These are phyloP conservation scores for Incumbomyces lentus DNA, from an alignment of 2,329 filamentous ascomycete species.

Conservation along the genomic window DNA sequence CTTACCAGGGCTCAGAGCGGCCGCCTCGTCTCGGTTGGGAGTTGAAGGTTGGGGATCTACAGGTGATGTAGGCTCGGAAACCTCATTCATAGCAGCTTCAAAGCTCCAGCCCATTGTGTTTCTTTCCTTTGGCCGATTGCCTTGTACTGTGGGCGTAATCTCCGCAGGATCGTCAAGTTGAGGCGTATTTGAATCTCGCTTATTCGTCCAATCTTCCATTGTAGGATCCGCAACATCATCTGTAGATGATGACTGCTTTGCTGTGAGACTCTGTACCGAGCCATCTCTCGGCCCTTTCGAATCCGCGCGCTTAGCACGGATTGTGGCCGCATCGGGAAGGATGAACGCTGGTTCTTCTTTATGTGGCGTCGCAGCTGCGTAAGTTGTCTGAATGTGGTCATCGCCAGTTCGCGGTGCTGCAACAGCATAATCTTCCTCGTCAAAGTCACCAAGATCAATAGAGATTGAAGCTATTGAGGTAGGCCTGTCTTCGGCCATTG, in stretches of 20 bases:
- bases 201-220: conserved; percentile 21
- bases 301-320: conserved; percentile 45
- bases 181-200: conserved; percentile 13
- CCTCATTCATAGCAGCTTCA: conserved; percentile 33
- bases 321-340: conserved; percentile 43
- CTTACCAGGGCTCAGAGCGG: neutral
- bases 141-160: conserved; percentile 10
- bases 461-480: conserved; percentile 39
- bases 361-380: conserved; percentile 30
- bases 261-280: conserved; percentile 25
- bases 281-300: conserved; percentile 32
- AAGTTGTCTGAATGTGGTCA: conserved; percentile 38
- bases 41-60: conserved; percentile 1
- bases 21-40: neutral
- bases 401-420: conserved; percentile 34
- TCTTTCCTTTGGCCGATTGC: conserved; percentile 12
- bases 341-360: conserved; percentile 39
- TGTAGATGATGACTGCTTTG: conserved; percentile 18
- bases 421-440: conserved; percentile 41
- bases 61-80: conserved; percentile 4
- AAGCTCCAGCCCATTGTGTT: conserved; percentile 31
- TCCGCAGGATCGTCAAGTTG: conserved; percentile 18
- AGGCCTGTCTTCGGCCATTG: conserved; percentile 23
- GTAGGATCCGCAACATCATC: conserved; percentile 22
- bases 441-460: conserved; percentile 44